These are phyloP conservation scores for Saturnispora ahearnii DNA, from an alignment of 805 yeast species.

Conservation along the genomic window DNA sequence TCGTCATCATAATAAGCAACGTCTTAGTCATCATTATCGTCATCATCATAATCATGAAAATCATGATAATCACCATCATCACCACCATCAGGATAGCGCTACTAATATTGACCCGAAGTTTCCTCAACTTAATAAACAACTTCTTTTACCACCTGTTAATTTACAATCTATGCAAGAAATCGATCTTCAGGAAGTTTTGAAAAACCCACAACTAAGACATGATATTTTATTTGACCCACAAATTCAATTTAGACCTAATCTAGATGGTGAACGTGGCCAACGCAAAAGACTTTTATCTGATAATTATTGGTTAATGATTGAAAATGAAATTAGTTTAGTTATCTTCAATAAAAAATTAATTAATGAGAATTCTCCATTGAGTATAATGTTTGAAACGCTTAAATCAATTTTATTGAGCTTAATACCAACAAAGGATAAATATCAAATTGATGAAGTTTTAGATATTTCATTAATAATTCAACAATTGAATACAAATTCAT, in stretches of 20 bases:
- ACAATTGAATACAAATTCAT: constrained; percentile 61
- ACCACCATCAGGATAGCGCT: not conserved
- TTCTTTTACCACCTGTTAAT: constrained; percentile 66
- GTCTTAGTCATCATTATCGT: constrained; percentile 1
- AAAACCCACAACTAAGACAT: constrained; percentile 87
- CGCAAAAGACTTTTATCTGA: constrained; percentile 69
- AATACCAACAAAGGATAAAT: constrained; percentile 68
- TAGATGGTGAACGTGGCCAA: constrained; percentile 85
- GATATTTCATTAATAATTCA: constrained; percentile 71
- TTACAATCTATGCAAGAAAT: constrained; percentile 75
- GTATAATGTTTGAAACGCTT: constrained; percentile 67
- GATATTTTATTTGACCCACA: constrained; percentile 90
- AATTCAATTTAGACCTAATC: constrained; percentile 80
- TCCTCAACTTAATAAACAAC: constrained; percentile 11
- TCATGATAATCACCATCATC: constrained; percentile 3
- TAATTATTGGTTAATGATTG: constrained; percentile 75
- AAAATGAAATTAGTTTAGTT: constrained; percentile 49
- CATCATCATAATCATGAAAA: not conserved
- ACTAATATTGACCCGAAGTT: not conserved
- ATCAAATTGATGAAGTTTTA: constrained; percentile 57
- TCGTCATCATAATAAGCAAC: not conserved
- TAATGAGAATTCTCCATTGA: constrained; percentile 32
- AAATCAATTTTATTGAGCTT: constrained; percentile 66
- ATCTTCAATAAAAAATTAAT: constrained; percentile 13
- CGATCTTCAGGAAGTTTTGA: constrained; percentile 78